phyloP scores from a whole-genome alignment of 2,329 filamentous ascomycete genomes.

The Microdochium nivale region DNA sequence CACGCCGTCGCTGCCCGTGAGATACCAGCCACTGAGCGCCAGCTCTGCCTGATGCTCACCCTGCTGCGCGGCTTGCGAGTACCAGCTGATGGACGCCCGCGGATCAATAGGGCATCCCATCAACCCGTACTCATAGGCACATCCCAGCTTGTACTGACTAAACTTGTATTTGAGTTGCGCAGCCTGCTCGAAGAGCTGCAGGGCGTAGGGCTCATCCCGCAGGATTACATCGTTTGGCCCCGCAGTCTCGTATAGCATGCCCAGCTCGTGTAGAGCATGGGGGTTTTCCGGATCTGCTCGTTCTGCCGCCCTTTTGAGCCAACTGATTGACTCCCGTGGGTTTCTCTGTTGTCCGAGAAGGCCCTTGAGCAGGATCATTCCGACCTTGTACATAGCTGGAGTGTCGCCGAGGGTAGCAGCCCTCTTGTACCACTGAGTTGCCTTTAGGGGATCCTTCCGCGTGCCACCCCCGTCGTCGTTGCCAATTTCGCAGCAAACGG shows the following conservation, averaged over 20 bases:
- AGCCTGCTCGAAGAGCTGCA: conserved; percentile 75
- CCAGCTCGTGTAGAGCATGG: conserved; percentile 87
- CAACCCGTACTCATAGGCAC: conserved; percentile 81
- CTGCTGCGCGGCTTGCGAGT: conserved; percentile 81
- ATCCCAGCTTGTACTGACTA: conserved; percentile 82
- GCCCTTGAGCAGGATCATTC: conserved; percentile 91
- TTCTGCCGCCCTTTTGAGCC: conserved; percentile 90
- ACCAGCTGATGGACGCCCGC: conserved; percentile 84
- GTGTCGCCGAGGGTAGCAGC: conserved; percentile 84
- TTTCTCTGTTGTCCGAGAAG: conserved; percentile 81
- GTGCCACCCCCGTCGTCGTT: conserved; percentile 92
- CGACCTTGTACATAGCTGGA: conserved; percentile 96
- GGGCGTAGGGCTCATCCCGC: conserved; percentile 73
- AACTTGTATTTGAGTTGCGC: conserved; percentile 90
- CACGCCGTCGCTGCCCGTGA: conserved; percentile 83
- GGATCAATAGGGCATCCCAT: conserved; percentile 78
- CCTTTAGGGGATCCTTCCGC: conserved; percentile 81
- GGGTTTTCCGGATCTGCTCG: conserved; percentile 83
- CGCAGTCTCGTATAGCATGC: conserved; percentile 55
- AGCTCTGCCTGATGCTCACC: conserved; percentile 91
- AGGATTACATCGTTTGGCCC: conserved; percentile 63
- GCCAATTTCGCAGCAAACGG: conserved; percentile 95
- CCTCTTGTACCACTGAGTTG: conserved; percentile 96
- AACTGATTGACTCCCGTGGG: conserved; percentile 76
- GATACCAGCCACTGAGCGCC: conserved; percentile 82